Conservation (phyloP, 352 stramenopile genomes). For the Pythium sp. region DNA sequence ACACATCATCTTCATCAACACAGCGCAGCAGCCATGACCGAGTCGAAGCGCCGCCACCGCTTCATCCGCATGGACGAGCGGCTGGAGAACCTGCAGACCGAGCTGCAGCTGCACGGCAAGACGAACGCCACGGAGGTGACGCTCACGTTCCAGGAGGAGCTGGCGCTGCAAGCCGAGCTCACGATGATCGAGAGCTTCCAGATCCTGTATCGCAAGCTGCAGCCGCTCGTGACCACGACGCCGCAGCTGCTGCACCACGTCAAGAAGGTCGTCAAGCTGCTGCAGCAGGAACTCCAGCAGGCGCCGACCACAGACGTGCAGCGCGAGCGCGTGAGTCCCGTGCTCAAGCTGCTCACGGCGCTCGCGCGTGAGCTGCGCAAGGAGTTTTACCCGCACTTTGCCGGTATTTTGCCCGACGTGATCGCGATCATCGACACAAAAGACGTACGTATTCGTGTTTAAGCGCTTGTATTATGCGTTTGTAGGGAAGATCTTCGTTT, state of each 20-base stretch:
- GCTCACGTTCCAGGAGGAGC: constrained; percentile 81
- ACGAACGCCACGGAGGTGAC: constrained; percentile 58
- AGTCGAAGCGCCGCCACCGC: constrained; percentile 70
- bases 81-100: constrained; percentile 68
- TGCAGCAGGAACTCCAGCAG: constrained; percentile 60
- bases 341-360: constrained; percentile 82
- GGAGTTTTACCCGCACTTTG: constrained; percentile 87
- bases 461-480: background rate
- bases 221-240: constrained; percentile 75
- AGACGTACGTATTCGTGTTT: constrained; percentile 43
- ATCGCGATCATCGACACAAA: constrained; percentile 83
- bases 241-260: constrained; percentile 82
- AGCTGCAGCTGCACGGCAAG: constrained; percentile 83
- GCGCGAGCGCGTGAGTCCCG: constrained; percentile 60
- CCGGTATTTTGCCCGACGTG: constrained; percentile 49
- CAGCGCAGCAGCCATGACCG: constrained; percentile 11
- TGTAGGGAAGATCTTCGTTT: background rate
- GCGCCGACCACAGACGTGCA: constrained; percentile 56
- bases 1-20: background rate
- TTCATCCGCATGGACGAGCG: constrained; percentile 85
- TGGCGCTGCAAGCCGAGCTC: constrained; percentile 75
- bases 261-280: constrained; percentile 59
- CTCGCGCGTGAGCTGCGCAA: constrained; percentile 80
- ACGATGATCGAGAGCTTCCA: constrained; percentile 85
- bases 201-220: constrained; percentile 59